These are phyloP conservation scores for Fusarium acutatum DNA, from an alignment of 2,329 filamentous ascomycete species.

Conservation along the genomic window DNA sequence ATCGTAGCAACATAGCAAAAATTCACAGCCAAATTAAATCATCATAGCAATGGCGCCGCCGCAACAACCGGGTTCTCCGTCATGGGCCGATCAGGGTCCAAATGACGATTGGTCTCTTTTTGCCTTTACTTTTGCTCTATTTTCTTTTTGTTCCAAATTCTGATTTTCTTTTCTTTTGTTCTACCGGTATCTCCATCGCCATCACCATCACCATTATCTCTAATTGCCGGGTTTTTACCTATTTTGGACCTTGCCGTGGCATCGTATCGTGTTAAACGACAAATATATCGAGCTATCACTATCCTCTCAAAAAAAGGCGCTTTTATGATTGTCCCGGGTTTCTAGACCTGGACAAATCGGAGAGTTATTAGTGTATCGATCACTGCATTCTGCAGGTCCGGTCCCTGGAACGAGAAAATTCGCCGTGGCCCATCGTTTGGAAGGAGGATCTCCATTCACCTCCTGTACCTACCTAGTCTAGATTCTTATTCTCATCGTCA, in stretches of 20 bases:
- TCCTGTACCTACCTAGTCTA: not conserved
- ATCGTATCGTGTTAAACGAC: not conserved
- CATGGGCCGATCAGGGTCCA: constrained; percentile 18
- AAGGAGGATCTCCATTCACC: not conserved
- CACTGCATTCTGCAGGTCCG: constrained; percentile 21
- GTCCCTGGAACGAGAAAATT: constrained; percentile 10
- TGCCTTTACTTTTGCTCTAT: not conserved
- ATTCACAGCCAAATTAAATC: not conserved
- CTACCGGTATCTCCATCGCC: not conserved
- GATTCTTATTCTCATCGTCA: constrained; percentile 13
- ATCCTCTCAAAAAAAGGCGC: not conserved
- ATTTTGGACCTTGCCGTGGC: not conserved
- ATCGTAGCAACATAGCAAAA: not conserved
- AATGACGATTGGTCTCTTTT: not conserved
- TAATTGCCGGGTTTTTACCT: not conserved
- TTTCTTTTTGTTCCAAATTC: not conserved
- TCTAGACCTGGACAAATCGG: constrained; percentile 9
- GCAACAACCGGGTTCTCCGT: constrained; percentile 3
- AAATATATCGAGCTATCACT: not conserved
- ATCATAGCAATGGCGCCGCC: not conserved
- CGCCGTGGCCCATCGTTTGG: not conserved
- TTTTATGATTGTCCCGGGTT: constrained; percentile 1
- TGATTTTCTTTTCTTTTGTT: not conserved
- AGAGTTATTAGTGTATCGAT: constrained; percentile 11
- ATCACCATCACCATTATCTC: not conserved